Evolutionary conservation across 306 rosid genomes (phyloP).

Genomic region (Cucumis sativus): DNA sequence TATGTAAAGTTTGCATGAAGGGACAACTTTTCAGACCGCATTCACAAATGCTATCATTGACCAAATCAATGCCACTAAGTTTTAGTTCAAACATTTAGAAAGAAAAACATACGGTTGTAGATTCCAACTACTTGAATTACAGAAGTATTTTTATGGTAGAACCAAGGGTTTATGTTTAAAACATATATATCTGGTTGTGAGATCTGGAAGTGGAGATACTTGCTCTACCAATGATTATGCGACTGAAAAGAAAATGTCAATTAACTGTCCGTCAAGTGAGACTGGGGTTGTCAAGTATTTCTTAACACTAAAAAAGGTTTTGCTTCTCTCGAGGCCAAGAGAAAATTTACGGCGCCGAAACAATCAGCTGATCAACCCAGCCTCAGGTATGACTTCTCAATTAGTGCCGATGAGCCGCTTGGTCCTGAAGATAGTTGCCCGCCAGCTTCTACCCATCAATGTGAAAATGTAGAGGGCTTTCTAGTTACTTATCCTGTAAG

Average conservation of each 20-base stretch:
- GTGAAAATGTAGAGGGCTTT: constrained; percentile 10
- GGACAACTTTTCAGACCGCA: not conserved
- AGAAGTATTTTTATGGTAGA: not conserved
- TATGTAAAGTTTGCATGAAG: not conserved
- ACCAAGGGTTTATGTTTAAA: not conserved
- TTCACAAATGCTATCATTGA: not conserved
- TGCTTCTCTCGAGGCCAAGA: constrained; percentile 90
- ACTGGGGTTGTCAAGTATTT: constrained; percentile 19
- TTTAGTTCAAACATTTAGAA: not conserved
- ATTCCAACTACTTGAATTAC: not conserved
- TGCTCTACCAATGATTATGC: not conserved
- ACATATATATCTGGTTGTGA: not conserved
- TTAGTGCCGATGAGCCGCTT: constrained; percentile 21
- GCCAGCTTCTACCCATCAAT: constrained; percentile 16
- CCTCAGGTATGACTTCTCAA: constrained; percentile 26
- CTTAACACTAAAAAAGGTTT: constrained; percentile 54
- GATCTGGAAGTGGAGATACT: not conserved
- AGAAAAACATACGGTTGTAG: not conserved
- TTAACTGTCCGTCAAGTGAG: not conserved
- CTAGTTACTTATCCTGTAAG: constrained; percentile 6
- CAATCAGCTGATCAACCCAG: constrained; percentile 41
- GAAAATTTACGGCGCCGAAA: constrained; percentile 78
- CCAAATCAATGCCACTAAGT: not conserved
- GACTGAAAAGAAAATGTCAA: not conserved
- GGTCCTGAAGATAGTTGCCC: constrained; percentile 20